Conservation (phyloP, 257 asterid species). For the Przewalskia tangutica region DNA sequence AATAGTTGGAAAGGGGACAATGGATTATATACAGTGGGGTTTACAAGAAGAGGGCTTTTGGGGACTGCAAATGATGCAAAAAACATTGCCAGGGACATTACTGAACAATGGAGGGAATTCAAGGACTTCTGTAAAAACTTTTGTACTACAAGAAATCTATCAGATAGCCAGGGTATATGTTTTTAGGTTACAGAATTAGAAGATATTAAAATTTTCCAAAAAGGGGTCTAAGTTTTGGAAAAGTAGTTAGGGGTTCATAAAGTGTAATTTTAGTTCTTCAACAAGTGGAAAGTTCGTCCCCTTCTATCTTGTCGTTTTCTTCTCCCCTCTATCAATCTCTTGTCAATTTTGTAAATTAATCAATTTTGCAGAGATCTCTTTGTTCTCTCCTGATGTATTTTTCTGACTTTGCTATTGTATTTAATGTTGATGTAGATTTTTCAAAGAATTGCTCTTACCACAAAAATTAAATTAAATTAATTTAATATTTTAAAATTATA, state of each 20-base stretch:
- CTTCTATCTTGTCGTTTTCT: background rate
- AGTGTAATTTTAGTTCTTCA: background rate
- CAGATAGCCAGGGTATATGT: constrained; percentile 4
- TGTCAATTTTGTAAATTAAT: constrained; percentile 36
- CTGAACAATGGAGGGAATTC: constrained; percentile 39
- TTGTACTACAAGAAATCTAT: background rate
- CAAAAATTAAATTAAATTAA: background rate
- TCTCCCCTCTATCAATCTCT: background rate
- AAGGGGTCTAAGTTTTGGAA: background rate
- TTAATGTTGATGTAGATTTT: background rate
- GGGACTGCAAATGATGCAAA: constrained; percentile 72
- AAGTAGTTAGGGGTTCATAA: background rate
- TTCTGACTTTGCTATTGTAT: background rate
- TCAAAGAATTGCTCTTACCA: background rate
- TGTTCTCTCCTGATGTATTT: constrained; percentile 6
- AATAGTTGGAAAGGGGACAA: constrained; percentile 82
- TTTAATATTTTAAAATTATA: too few species aligned
- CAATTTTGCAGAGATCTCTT: constrained; percentile 35
- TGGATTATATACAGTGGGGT: constrained; percentile 79
- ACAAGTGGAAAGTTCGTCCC: background rate
- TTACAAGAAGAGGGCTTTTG: constrained; percentile 74
- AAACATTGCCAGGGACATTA: constrained; percentile 49
- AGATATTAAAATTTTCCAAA: background rate
- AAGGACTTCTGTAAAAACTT: constrained; percentile 9
- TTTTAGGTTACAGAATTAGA: background rate